These are phyloP conservation scores for Pseudopithomyces maydicus DNA, from an alignment of 2,329 filamentous ascomycete genomes.

Conservation along the genomic window DNA sequence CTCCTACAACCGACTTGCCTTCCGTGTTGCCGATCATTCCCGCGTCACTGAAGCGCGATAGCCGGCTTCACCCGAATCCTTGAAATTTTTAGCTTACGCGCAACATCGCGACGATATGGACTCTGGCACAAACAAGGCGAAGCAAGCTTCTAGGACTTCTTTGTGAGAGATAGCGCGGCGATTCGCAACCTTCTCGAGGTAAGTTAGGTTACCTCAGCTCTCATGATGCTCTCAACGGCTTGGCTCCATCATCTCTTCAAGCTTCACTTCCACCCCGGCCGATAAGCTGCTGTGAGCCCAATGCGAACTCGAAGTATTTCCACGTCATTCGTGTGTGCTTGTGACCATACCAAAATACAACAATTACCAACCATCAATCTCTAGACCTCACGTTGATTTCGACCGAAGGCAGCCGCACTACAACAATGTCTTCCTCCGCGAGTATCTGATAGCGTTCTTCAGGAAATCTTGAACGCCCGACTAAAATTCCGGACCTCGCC, in stretches of 20 bases:
- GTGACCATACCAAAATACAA: no score
- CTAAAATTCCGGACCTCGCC: not conserved
- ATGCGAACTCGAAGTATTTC: not conserved
- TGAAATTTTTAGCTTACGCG: conserved; percentile 15
- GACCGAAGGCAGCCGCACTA: not conserved
- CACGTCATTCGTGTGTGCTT: not conserved
- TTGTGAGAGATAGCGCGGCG: conserved; percentile 10
- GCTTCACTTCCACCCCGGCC: not conserved
- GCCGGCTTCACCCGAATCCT: conserved; percentile 22
- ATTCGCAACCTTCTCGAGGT: not conserved
- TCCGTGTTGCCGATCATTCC: conserved; percentile 16
- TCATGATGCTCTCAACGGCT: not conserved
- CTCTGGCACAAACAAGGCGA: conserved; percentile 12
- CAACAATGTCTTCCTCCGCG: not conserved
- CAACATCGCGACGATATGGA: conserved; percentile 16
- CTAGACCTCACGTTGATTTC: not conserved
- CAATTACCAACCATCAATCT: no score
- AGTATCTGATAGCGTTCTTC: not conserved
- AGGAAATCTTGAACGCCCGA: not conserved
- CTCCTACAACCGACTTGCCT: conserved; percentile 3
- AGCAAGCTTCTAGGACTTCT: conserved; percentile 7
- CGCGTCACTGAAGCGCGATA: conserved; percentile 10
- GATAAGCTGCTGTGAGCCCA: not conserved
- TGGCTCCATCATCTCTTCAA: not conserved
- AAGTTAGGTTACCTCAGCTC: conserved; percentile 5